Base-by-base conservation (phyloP, 768 basidiomycete species). In the Gelatoporia subvermispora region DNA sequence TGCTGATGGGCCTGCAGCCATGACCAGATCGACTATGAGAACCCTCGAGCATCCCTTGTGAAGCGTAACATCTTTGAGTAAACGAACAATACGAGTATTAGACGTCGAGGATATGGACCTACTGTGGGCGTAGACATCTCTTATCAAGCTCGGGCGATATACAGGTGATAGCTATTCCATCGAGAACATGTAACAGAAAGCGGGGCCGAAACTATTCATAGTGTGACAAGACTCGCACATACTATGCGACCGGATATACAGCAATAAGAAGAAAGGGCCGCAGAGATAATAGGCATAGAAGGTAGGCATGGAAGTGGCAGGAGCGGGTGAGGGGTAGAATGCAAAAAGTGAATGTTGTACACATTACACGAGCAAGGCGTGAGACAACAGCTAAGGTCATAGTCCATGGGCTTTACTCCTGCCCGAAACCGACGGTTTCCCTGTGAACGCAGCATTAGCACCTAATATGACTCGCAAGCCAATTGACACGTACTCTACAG, bases 371-470 rank as follows among this genome's bases (percentile, higher is more conserved):
- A 31, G 13, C 5, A 13, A 31, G 28, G 13, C 28, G 28, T 31
- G 13, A 31, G 28, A 31, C 28, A 16, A 42, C 18, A 38, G 23
- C 31, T 39, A 41, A 43, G 15, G 17, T 31, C 8, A 49, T 42
- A 41, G 24, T 23, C 31, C 43, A 28, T 36, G 28, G 17, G 37
- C 20, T 65, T 74, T 79, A 93, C 69, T 93, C 92, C 62, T 94
- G 90, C 53, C 93, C 92, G 68, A 95, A 95, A 55, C 91, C 92
- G 58, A 94, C 86, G 9, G 91, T 93, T 74, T 94, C 92, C 72
- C 88, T 88, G 60, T 13, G 52, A 52, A 61, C 36, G 31, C 17
- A 53, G 40, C 8, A 58, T 42, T 45, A 45, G 45, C 35, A 4
- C 50, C 35, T 21, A 37, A 20, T 15, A 51, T 41, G 31, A 11